Evolutionary conservation across 305 asterid species (phyloP).

Genomic region (Fraxinus ornus): DNA sequence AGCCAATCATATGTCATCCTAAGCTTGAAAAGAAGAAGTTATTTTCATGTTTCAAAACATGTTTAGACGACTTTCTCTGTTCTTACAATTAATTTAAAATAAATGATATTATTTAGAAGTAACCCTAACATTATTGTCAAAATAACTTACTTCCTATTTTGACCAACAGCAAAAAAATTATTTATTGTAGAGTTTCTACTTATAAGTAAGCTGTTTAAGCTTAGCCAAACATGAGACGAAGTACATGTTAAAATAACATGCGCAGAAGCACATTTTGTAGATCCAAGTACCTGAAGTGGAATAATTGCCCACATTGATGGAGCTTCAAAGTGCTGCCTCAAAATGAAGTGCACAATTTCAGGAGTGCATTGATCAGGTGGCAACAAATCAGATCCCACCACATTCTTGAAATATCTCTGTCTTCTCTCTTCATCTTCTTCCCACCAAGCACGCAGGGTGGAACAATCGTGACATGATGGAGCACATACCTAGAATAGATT

Average conservation of each 20-base stretch:
- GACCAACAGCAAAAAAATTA: background rate
- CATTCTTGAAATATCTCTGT: conserved; percentile 49
- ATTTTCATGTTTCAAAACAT: background rate
- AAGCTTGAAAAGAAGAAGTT: background rate
- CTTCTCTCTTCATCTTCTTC: conserved; percentile 97
- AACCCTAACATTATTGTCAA: background rate
- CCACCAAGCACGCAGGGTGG: conserved; percentile 99
- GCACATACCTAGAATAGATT: conserved; percentile 67
- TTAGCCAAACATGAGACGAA: background rate
- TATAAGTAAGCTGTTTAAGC: background rate
- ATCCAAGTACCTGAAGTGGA: conserved; percentile 78
- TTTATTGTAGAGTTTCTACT: background rate
- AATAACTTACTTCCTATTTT: background rate
- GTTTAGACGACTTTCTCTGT: background rate
- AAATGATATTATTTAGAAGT: background rate
- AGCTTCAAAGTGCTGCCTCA: conserved; percentile 84
- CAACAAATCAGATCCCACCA: conserved; percentile 64
- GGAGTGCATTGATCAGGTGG: conserved; percentile 89
- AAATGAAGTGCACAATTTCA: conserved; percentile 60
- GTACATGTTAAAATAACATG: background rate
- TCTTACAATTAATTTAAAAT: background rate
- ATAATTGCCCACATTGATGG: conserved; percentile 99
- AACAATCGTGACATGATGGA: conserved; percentile 97
- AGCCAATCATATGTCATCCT: background rate
- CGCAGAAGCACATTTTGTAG: background rate